Conservation (phyloP, 306 rosid genomes). For the Sophora flavescens region DNA sequence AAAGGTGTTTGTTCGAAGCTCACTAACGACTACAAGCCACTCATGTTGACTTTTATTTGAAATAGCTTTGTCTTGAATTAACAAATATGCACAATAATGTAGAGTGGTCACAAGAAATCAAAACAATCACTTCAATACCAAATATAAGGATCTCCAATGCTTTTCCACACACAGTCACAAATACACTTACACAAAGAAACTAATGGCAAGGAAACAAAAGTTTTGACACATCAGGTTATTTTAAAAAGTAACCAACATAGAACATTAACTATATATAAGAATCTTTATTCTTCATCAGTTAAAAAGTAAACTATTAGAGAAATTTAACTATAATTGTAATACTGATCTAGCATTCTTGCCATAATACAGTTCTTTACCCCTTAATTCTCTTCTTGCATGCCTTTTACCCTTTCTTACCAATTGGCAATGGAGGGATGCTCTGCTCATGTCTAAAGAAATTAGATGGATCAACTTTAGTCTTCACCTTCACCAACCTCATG, state of each 20-base stretch:
- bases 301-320: conserved; percentile 9
- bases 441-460: conserved; percentile 66
- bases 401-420: conserved; percentile 29
- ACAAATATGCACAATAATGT: background rate
- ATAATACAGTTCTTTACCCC: background rate
- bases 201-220: background rate
- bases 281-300: conserved; percentile 17
- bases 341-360: conserved; percentile 24
- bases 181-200: background rate
- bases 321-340: conserved; percentile 14
- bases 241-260: background rate
- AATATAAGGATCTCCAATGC: background rate
- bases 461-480: conserved; percentile 56
- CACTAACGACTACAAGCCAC: conserved; percentile 2
- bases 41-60: conserved; percentile 12
- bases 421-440: conserved; percentile 52
- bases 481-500: conserved; percentile 52
- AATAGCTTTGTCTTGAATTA: background rate
- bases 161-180: conserved; percentile 6
- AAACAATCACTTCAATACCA: background rate
- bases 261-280: background rate
- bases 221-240: background rate
- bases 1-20: background rate
- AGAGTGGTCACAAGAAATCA: background rate
- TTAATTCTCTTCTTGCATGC: conserved; percentile 2